These are phyloP conservation scores for Xerocomus potaroensis DNA, from an alignment of 768 basidiomycete genomes.

Conservation along the genomic window DNA sequence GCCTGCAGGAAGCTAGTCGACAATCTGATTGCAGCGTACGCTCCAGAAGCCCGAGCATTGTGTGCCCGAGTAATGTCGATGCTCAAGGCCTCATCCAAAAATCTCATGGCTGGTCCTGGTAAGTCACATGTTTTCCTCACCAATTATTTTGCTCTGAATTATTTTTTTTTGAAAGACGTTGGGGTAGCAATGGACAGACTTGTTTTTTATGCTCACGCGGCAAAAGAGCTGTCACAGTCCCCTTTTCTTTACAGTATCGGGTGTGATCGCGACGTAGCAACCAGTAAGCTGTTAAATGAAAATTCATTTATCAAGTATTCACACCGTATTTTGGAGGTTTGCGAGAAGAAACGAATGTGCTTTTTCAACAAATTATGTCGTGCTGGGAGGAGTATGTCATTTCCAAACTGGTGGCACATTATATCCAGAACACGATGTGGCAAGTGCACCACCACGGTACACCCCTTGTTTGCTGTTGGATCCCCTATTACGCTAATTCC, in stretches of 20 bases:
- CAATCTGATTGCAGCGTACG: slow-evolving; percentile 43
- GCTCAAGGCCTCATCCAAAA: slow-evolving; percentile 36
- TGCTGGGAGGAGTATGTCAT: slow-evolving; percentile 52
- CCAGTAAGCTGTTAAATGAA: slow-evolving; percentile 31
- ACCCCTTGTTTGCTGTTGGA: slow-evolving; percentile 2
- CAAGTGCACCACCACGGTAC: slow-evolving; percentile 9
- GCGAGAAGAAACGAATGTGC: slow-evolving; percentile 34
- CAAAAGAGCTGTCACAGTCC: slow-evolving; percentile 43
- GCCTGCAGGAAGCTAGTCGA: slow-evolving; percentile 37
- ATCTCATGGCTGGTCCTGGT: slow-evolving; percentile 35
- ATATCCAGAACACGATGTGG: slow-evolving; percentile 8
- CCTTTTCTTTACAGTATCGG: slow-evolving; percentile 43
- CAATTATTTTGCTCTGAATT: slow-evolving; percentile 1
- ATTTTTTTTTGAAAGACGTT: slow-evolving; percentile 4
- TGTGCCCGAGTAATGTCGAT: slow-evolving; percentile 40
- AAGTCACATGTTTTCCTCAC: slow-evolving; percentile 11
- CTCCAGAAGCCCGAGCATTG: slow-evolving; percentile 47
- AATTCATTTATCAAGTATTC: slow-evolving; percentile 3
- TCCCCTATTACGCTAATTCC: slow-evolving; percentile 10
- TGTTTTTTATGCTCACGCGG: slow-evolving; percentile 47
- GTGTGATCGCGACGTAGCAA: slow-evolving; percentile 33
- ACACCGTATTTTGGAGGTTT: slow-evolving; percentile 41
- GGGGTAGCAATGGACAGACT: slow-evolving; percentile 28
- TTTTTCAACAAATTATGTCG: slow-evolving; percentile 46
- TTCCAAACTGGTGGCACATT: slow-evolving; percentile 20